Conservation (phyloP, 2,329 filamentous ascomycete species). For the Leptographium wingfieldii region DNA sequence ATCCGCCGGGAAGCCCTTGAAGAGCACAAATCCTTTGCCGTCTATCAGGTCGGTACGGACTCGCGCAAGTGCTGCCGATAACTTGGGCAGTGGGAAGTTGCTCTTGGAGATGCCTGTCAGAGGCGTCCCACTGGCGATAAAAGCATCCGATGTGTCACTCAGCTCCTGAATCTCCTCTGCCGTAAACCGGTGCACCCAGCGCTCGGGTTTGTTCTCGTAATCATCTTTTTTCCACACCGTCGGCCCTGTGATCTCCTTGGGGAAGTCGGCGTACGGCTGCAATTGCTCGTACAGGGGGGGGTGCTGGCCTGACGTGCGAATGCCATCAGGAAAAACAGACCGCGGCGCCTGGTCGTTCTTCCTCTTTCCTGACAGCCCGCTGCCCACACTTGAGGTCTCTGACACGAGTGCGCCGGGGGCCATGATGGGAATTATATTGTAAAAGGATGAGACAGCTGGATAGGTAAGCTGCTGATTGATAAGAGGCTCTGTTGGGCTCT, state of each 20-base stretch:
- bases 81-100: slow-evolving; percentile 31
- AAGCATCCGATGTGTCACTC: slow-evolving; percentile 52
- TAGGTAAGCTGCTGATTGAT: neutral
- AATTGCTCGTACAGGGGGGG: slow-evolving; percentile 53
- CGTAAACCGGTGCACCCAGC: slow-evolving; percentile 62
- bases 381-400: neutral
- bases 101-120: slow-evolving; percentile 51
- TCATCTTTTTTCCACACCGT: slow-evolving; percentile 62
- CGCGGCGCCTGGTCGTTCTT: slow-evolving; percentile 19
- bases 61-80: slow-evolving; percentile 22
- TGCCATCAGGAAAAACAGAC: slow-evolving; percentile 32
- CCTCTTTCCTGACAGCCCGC: slow-evolving; percentile 16
- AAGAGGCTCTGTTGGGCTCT: neutral
- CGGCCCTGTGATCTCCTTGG: slow-evolving; percentile 54
- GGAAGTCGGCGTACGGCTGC: slow-evolving; percentile 57
- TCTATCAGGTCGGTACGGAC: slow-evolving; percentile 43
- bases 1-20: slow-evolving; percentile 70
- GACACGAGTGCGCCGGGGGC: slow-evolving; percentile 11
- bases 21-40: slow-evolving; percentile 81
- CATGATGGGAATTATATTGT: slow-evolving; percentile 3
- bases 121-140: slow-evolving; percentile 50
- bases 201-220: slow-evolving; percentile 48
- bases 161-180: slow-evolving; percentile 55
- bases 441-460: neutral
- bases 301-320: slow-evolving; percentile 54